Evolutionary conservation across 768 basidiomycete genomes (phyloP), one percentile per base, ranked within the genome.

Genomic region (Hysterangium stoloniferum): DNA sequence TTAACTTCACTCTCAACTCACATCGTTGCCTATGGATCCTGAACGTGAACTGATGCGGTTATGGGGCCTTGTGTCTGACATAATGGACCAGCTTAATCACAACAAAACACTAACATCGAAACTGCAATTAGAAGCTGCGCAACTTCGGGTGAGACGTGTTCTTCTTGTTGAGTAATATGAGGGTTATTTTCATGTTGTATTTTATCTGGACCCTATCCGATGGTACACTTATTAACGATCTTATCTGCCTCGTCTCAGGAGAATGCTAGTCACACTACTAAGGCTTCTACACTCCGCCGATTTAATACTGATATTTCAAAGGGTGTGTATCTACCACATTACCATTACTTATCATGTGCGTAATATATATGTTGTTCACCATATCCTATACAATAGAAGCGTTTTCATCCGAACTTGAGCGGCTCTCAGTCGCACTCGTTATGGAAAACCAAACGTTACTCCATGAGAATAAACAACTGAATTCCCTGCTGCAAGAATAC

Each of bases 381-480:
- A 9, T 9, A 17, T 20, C 15, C 35, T 22, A 12, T n/a, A 24
- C 20, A 25, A 27, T 65, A 99, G 96, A 98, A 73, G 67, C 75
- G 6, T 96, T 97, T 66, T 84, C 93, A 58, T 90, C 91, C 2
- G 94, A 95, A 63, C 69, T 97, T 3, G 96, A 99, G 66, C 79
- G 89, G 25, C 74, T 77, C 62, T 94, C 92, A 61, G 89, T 95
- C 6, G 84, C 87, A 56, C 78, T 91, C 35, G 79, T 97, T 40
- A 82, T 95, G 52, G 96, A 99, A 66, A 98, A 98, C 64, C 94
- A 96, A 61, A 77, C 82, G 0, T 70, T 99, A 1, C 71, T 88
- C 43, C 85, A 97, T 55, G 96, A 99, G 68, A 98, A 99, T 72
- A 93, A 89, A 64, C 95, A 98, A 62, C 76, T 98, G 27, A 84